Percentiles rank a stretch among this genome's conserved stretches.
Conservation (phyloP, 495 filamentous ascomycete species). For the Tuber umbilicatum region DNA sequence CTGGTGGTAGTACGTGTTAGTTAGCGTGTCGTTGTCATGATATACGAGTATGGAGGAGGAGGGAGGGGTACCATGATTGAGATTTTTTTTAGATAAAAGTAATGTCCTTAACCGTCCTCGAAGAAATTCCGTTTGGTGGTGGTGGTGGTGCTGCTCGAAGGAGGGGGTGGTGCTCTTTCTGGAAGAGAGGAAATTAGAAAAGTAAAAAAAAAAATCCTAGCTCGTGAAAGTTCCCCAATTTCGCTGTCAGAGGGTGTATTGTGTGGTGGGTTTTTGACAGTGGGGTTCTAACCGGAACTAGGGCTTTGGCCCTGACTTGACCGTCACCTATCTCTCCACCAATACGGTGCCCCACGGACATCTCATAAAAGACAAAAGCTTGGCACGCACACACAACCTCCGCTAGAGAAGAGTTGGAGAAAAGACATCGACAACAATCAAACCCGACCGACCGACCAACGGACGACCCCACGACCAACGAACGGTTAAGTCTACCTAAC, state of each 20-base stretch:
- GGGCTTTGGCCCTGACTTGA: not conserved
- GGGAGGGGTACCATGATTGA: conserved; percentile 19
- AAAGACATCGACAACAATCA: conserved; percentile 1
- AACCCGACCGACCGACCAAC: not conserved
- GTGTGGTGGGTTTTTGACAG: not conserved
- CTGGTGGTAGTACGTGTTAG: conserved; percentile 37
- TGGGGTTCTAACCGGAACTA: not conserved
- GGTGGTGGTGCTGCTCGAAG: conserved; percentile 23
- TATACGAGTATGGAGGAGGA: not conserved
- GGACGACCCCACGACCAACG: not conserved
- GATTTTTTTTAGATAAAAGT: conserved; percentile 19
- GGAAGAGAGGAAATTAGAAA: not conserved
- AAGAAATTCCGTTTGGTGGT: conserved; percentile 38
- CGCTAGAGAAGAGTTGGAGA: not conserved
- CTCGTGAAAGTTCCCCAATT: not conserved
- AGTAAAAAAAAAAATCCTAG: not conserved
- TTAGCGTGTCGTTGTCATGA: not conserved
- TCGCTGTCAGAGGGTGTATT: not conserved
- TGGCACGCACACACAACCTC: not conserved
- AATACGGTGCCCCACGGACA: not conserved
- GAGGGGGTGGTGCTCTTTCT: conserved; percentile 26
- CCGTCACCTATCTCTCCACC: not conserved
- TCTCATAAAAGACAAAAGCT: not conserved
- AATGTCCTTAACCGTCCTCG: conserved; percentile 42
- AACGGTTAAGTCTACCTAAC: conserved; percentile 18